These are phyloP conservation scores for Lithospermum erythrorhizon DNA, from an alignment of 257 asterid genomes.

Conservation along the genomic window DNA sequence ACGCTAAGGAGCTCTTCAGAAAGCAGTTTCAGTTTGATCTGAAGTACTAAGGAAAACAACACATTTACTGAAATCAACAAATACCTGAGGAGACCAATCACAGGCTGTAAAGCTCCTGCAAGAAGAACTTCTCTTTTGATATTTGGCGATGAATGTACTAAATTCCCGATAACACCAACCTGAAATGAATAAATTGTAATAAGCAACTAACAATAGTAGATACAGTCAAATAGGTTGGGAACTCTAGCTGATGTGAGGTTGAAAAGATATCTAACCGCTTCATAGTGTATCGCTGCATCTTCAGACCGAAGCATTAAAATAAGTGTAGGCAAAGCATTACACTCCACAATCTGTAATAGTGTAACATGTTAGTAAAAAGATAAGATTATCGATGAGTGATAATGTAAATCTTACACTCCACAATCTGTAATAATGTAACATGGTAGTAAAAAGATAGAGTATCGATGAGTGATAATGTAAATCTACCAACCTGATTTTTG, in stretches of 20 bases:
- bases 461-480: not conserved
- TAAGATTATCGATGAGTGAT: not conserved
- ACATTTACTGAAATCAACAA: slow-evolving; percentile 1
- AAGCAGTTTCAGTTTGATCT: not conserved
- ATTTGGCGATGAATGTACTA: slow-evolving; percentile 95
- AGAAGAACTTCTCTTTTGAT: slow-evolving; percentile 93
- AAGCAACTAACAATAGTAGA: slow-evolving; percentile 4
- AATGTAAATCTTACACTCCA: slow-evolving; percentile 45
- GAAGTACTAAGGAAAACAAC: slow-evolving; percentile 5
- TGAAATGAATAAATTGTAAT: slow-evolving; percentile 24
- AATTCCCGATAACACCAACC: slow-evolving; percentile 98
- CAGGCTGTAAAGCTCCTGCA: slow-evolving; percentile 99
- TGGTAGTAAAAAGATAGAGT: slow-evolving; percentile 6
- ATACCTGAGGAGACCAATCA: slow-evolving; percentile 89
- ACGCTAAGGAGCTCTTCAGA: not conserved
- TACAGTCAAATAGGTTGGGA: slow-evolving; percentile 6
- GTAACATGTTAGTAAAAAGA: slow-evolving; percentile 9
- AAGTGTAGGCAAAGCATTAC: slow-evolving; percentile 92
- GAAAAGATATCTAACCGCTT: slow-evolving; percentile 60
- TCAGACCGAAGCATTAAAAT: slow-evolving; percentile 92
- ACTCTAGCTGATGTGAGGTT: slow-evolving; percentile 5
- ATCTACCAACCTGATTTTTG: slow-evolving; percentile 65
- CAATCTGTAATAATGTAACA: slow-evolving; percentile 51
- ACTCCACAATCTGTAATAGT: slow-evolving; percentile 79
- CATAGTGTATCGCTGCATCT: slow-evolving; percentile 93